Percentiles rank a stretch among this genome's conserved stretches.
These are phyloP conservation scores for Penicillium sp. DNA, from an alignment of 2,329 filamentous ascomycete genomes.

Conservation along the genomic window DNA sequence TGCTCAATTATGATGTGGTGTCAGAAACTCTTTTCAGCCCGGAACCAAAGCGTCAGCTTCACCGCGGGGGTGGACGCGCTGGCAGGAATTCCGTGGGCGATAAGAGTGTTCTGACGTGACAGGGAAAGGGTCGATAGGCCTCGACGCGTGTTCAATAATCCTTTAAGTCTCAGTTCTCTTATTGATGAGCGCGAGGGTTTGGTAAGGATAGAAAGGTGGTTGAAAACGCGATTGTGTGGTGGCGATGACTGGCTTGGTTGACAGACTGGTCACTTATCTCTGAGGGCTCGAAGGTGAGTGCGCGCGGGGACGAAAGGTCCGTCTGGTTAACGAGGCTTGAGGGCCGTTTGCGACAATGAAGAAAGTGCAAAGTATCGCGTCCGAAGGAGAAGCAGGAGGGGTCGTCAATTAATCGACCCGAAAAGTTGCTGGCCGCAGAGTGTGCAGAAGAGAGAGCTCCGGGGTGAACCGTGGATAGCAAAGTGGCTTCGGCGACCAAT, in stretches of 20 bases:
- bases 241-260: slow-evolving; percentile 26
- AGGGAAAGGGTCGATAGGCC: slow-evolving; percentile 17
- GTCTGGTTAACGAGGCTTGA: slow-evolving; percentile 4
- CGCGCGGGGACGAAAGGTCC: slow-evolving; percentile 5
- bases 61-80: slow-evolving; percentile 76
- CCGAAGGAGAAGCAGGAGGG: slow-evolving; percentile 5
- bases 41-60: slow-evolving; percentile 82
- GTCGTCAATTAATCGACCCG: slow-evolving; percentile 2
- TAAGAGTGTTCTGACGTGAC: slow-evolving; percentile 34
- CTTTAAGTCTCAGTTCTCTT: neutral
- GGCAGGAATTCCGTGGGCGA: slow-evolving; percentile 64
- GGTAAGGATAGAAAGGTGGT: slow-evolving; percentile 9
- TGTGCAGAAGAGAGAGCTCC: neutral
- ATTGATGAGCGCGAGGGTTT: neutral
- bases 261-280: slow-evolving; percentile 17
- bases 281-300: slow-evolving; percentile 13
- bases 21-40: slow-evolving; percentile 56
- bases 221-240: slow-evolving; percentile 20
- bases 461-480: slow-evolving; percentile 18
- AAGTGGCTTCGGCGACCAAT: slow-evolving; percentile 37
- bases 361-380: neutral
- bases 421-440: neutral
- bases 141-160: slow-evolving; percentile 24
- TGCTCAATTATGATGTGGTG: slow-evolving; percentile 50
- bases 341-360: slow-evolving; percentile 22